phyloP scores from a whole-genome alignment of 1,139 yeast species.

The Geotrichum europaeum region DNA sequence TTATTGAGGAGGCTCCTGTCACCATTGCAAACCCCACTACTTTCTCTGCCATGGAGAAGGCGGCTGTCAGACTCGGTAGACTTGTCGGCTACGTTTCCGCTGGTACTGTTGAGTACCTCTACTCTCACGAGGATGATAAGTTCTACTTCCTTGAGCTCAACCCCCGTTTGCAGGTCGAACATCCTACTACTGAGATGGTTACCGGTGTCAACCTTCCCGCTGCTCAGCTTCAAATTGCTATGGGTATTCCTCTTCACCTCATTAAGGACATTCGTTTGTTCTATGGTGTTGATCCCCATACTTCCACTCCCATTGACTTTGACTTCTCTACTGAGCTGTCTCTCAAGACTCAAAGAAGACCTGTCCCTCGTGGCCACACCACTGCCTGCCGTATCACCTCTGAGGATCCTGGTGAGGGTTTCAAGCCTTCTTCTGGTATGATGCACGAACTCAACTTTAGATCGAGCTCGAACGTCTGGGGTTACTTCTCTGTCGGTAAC shows the following conservation, averaged over 20 bases:
- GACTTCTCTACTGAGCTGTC: slow-evolving; percentile 73
- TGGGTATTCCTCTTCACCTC: slow-evolving; percentile 97
- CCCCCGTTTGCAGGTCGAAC: slow-evolving; percentile 98
- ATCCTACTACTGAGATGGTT: slow-evolving; percentile 99
- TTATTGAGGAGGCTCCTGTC: slow-evolving; percentile 95
- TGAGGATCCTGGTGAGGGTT: slow-evolving; percentile 98
- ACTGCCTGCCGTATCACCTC: slow-evolving; percentile 98
- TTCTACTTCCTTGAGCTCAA: slow-evolving; percentile 93
- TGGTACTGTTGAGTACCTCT: slow-evolving; percentile 96
- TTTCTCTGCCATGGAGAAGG: slow-evolving; percentile 86
- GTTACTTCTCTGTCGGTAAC: slow-evolving; percentile 94
- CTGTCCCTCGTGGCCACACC: slow-evolving; percentile 95
- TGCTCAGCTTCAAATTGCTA: slow-evolving; percentile 96
- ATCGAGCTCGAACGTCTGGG: slow-evolving; percentile 97
- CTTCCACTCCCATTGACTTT: slow-evolving; percentile 84
- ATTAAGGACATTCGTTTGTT: slow-evolving; percentile 85
- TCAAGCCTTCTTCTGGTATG: slow-evolving; percentile 96
- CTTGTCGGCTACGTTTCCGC: slow-evolving; percentile 97
- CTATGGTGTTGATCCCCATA: slow-evolving; percentile 94
- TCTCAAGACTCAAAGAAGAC: slow-evolving; percentile 75
- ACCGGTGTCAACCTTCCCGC: slow-evolving; percentile 97
- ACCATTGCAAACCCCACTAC: slow-evolving; percentile 86
- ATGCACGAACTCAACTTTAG: slow-evolving; percentile 93
- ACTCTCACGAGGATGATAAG: slow-evolving; percentile 88
- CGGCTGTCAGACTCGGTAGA: slow-evolving; percentile 94